Percentiles rank a stretch among this genome's conserved stretches.
phyloP scores from a whole-genome alignment of 192 early-diverging fungal species.

The Backusella liffmaniae region DNA sequence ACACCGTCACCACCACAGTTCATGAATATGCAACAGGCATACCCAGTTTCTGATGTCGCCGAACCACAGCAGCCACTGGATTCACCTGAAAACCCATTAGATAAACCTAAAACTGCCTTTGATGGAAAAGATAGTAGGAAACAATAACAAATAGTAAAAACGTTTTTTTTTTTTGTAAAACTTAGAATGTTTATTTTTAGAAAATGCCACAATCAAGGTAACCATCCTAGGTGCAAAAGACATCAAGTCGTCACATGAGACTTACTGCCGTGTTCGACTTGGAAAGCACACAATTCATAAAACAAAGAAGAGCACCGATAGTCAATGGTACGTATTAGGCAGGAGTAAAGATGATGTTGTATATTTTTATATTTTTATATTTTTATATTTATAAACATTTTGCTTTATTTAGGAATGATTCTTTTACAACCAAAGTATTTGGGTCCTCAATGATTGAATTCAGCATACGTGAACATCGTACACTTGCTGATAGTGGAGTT shows the following conservation, averaged over 20 bases:
- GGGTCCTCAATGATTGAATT: slow-evolving; percentile 45
- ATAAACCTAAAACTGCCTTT: background rate
- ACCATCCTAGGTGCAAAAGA: slow-evolving; percentile 43
- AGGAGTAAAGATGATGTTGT: background rate
- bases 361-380: background rate
- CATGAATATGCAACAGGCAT: background rate
- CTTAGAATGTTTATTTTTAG: slow-evolving; percentile 5
- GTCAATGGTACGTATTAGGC: slow-evolving; percentile 45
- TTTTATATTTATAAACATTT: background rate
- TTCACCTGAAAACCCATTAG: background rate
- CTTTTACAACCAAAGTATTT: slow-evolving; percentile 20
- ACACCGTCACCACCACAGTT: background rate
- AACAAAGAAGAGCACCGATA: slow-evolving; percentile 69
- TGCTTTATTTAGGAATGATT: slow-evolving; percentile 22
- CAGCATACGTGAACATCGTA: slow-evolving; percentile 63
- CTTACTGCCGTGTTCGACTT: slow-evolving; percentile 58
- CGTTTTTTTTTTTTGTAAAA: background rate
- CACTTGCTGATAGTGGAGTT: slow-evolving; percentile 55
- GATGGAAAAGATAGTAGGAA: slow-evolving; percentile 13
- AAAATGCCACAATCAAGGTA: slow-evolving; percentile 40
- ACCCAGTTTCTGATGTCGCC: background rate
- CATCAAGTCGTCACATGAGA: slow-evolving; percentile 44
- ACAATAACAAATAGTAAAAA: background rate
- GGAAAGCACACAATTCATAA: slow-evolving; percentile 63
- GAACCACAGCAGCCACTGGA: background rate